Evolutionary conservation across 208 protist species (phyloP), one percentile per base, ranked within the genome.

Genomic region (Wallacemonas sp.): DNA sequence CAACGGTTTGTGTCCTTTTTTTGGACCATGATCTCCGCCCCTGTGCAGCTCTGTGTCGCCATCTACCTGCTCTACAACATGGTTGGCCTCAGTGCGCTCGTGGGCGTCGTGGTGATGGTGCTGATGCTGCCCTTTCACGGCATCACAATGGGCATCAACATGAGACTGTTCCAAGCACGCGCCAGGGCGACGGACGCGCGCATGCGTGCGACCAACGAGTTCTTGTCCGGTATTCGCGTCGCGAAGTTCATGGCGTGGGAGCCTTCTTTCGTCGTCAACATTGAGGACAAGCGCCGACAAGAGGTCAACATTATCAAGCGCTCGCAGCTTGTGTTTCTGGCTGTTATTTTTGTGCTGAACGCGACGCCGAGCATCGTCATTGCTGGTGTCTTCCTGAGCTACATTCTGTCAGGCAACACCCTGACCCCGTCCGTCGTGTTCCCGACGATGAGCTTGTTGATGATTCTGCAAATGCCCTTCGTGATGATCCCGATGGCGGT

Each of bases 211-310:
- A 93, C 88, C 3, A 97, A 92, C 66, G 94, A 98, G 67, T 78
- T 97, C 34, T 47, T 98, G 19, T 75, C 79, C 28, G 82, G 82
- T 1, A 96, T 98, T 11, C 80, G 91, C 26, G 70, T 98, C 0
- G 83, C 91, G 42, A 98, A 98, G 79, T 80, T 97, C 14, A 97
- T 91, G 79, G 83, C 81, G 8, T 97, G 91, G 91, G 95, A 97
- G 61, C 67, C 80, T 22, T 60, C 45, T 36, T 91, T 96, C 41
- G 30, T 76, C n/a, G 24, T 28, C 12, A 21, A 45, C n/a, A 71
- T 95, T 42, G 41, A 77, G 24, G 53, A 68, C 17, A 70, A 74
- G 4, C 69, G 90, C 22, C 24, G 34, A 1, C 44, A 73, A 12
- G 80, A 95, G 68, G 21, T 95, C 8, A 6, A 28, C 15, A 65